Evolutionary conservation across 495 filamentous ascomycete species (phyloP).

Genomic region (Podospora pseudopauciseta): DNA sequence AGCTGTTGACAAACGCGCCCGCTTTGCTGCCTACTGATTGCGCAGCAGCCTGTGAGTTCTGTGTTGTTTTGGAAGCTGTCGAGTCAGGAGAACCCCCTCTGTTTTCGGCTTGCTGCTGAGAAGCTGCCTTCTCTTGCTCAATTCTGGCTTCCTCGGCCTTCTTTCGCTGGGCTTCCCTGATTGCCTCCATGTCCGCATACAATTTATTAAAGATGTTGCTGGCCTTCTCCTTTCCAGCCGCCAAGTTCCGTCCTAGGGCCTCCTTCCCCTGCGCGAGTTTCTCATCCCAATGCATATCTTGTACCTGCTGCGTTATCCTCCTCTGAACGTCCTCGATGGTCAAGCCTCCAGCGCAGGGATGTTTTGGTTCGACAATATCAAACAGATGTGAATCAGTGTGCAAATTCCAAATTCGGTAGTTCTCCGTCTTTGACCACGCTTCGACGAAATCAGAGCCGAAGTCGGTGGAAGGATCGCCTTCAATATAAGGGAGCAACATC

Average conservation of each 20-base stretch:
- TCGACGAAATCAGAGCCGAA: constrained; percentile 75
- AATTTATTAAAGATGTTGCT: constrained; percentile 78
- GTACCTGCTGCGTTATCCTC: constrained; percentile 79
- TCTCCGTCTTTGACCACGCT: constrained; percentile 80
- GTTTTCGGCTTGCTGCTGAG: constrained; percentile 8
- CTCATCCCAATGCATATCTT: constrained; percentile 86
- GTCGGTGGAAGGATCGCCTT: constrained; percentile 81
- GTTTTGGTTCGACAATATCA: constrained; percentile 86
- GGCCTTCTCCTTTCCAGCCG: constrained; percentile 81
- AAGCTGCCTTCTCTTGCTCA: constrained; percentile 24
- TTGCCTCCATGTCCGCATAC: constrained; percentile 82
- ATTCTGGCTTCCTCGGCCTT: constrained; percentile 56
- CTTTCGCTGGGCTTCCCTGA: constrained; percentile 77
- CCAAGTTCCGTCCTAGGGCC: constrained; percentile 70
- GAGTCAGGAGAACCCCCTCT: constrained; percentile 35
- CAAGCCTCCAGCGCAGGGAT: constrained; percentile 91
- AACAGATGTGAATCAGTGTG: constrained; percentile 80
- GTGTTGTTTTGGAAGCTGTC: constrained; percentile 62
- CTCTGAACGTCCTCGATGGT: constrained; percentile 94
- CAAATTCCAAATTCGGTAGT: constrained; percentile 76
- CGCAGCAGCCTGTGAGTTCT: not conserved
- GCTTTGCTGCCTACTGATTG: constrained; percentile 67
- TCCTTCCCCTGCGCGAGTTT: constrained; percentile 73
- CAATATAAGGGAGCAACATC: constrained; percentile 59
- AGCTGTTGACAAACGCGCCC: constrained; percentile 84